Evolutionary conservation across 225 moss, liverwort and hornwort species (phyloP).

Genomic region (Thuidium tamariscinum): DNA sequence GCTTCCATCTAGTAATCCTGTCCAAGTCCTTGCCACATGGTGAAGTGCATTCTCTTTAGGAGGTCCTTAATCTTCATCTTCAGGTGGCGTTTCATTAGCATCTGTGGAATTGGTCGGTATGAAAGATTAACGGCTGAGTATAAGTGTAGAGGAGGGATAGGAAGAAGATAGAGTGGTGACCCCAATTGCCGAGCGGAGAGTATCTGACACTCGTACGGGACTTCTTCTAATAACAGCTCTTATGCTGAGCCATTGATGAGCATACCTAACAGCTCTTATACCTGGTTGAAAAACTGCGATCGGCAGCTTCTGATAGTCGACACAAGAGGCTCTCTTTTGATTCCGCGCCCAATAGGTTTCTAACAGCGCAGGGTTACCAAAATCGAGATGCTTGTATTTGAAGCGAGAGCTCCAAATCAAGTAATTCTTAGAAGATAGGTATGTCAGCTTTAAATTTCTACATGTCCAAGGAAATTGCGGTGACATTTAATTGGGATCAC

Average conservation of each 20-base stretch:
- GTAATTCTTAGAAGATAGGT: background rate
- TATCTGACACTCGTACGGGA: background rate
- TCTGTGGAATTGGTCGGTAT: background rate
- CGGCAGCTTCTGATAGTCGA: background rate
- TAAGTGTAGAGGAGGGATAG: background rate
- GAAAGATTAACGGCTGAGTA: background rate
- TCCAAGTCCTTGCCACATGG: background rate
- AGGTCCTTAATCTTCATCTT: background rate
- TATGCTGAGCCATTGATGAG: background rate
- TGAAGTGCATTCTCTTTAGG: slow-evolving; percentile 6
- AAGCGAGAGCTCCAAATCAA: background rate
- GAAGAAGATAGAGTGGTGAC: background rate
- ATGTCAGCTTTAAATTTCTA: background rate
- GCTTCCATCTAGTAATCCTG: background rate
- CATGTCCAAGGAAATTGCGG: background rate
- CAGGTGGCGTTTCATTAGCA: background rate
- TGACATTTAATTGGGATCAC: background rate
- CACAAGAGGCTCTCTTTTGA: background rate
- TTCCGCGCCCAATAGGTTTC: background rate
- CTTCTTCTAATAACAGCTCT: slow-evolving; percentile 8
- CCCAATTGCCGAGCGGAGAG: background rate
- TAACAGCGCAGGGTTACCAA: background rate
- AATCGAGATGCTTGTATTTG: background rate
- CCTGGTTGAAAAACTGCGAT: background rate
- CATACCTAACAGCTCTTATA: no score